Percentiles rank a stretch among this genome's conserved stretches.
These are phyloP conservation scores for Solanum chacoense DNA, from an alignment of 305 asterid species.

Conservation along the genomic window DNA sequence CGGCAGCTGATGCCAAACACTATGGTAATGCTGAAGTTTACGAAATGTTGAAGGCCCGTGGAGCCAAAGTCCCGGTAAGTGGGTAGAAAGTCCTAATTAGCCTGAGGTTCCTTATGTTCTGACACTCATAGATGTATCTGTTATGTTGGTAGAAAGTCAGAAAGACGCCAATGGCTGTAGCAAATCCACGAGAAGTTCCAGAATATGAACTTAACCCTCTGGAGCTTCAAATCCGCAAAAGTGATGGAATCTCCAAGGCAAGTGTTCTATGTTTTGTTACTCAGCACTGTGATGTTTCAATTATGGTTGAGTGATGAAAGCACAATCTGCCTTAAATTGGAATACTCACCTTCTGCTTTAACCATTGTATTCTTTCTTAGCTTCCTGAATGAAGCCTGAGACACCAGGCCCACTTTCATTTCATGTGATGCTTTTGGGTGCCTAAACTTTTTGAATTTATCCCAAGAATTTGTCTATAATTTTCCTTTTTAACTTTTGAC, in stretches of 20 bases:
- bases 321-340: not conserved
- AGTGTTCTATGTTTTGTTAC: not conserved
- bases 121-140: slow-evolving; percentile 10
- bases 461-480: not conserved
- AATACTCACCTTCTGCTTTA: not conserved
- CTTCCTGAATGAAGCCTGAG: not conserved
- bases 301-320: not conserved
- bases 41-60: slow-evolving; percentile 84
- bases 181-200: slow-evolving; percentile 94
- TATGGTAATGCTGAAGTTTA: slow-evolving; percentile 75
- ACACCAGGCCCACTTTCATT: not conserved
- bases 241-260: slow-evolving; percentile 91
- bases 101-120: slow-evolving; percentile 3
- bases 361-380: not conserved
- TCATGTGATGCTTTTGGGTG: not conserved
- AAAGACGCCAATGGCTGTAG: slow-evolving; percentile 92
- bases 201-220: slow-evolving; percentile 95
- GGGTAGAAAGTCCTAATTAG: not conserved
- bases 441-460: not conserved
- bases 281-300: not conserved
- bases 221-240: slow-evolving; percentile 84
- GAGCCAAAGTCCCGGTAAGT: slow-evolving; percentile 83
- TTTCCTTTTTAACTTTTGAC: slow-evolving; percentile 12
- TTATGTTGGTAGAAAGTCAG: slow-evolving; percentile 67
- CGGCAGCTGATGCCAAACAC: slow-evolving; percentile 95